Conservation (phyloP, 768 basidiomycete genomes). For the Phaeotremella fagi region DNA sequence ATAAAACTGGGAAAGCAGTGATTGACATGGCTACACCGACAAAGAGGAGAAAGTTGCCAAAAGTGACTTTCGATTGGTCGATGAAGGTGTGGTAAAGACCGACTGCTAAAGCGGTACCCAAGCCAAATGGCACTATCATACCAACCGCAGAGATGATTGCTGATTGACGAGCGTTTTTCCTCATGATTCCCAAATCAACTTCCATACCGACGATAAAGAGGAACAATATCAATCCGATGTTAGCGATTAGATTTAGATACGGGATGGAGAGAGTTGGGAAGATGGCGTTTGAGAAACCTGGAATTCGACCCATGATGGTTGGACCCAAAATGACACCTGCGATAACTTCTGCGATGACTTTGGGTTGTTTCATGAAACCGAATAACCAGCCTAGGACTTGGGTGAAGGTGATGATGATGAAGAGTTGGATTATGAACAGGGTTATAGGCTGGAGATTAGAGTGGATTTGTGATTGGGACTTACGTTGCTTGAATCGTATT, state of each 20-base stretch:
- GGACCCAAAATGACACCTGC: constrained; percentile 79
- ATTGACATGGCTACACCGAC: constrained; percentile 71
- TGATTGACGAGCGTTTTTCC: constrained; percentile 60
- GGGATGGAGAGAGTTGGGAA: constrained; percentile 68
- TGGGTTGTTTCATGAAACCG: constrained; percentile 70
- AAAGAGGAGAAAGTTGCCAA: constrained; percentile 80
- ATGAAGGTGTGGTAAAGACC: constrained; percentile 68
- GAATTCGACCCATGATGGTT: constrained; percentile 75
- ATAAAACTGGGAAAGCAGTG: constrained; percentile 58
- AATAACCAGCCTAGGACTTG: constrained; percentile 67
- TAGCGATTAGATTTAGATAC: constrained; percentile 66
- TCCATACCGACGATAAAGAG: constrained; percentile 82
- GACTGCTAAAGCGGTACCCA: constrained; percentile 70
- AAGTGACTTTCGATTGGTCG: constrained; percentile 56
- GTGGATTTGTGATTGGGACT: not conserved
- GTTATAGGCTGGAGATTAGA: constrained; percentile 34
- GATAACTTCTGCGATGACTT: constrained; percentile 90
- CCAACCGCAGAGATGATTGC: constrained; percentile 62
- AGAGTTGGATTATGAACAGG: constrained; percentile 52
- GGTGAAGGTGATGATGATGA: constrained; percentile 74
- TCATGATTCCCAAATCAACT: constrained; percentile 68
- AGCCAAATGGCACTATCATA: constrained; percentile 69
- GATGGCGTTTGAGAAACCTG: constrained; percentile 70
- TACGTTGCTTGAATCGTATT: constrained; percentile 63
- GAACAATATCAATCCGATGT: constrained; percentile 56